Base-by-base conservation (phyloP, 2,329 filamentous ascomycete genomes). In the Myriosclerotinia duriaeana region DNA sequence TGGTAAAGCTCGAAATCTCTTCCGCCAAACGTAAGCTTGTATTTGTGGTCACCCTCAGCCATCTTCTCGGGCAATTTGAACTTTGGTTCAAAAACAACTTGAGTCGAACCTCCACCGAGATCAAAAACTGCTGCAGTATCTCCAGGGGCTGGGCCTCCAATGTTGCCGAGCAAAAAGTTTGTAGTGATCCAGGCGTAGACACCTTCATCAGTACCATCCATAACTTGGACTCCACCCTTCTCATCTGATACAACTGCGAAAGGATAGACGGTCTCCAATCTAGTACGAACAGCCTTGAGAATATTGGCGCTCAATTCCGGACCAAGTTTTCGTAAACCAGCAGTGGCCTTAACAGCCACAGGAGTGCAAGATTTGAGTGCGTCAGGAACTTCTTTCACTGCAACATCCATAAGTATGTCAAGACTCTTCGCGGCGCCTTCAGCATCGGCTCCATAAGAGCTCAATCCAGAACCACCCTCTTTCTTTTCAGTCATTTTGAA, bases 121-220 rank as follows among this genome's bases (percentile, higher is more conserved):
- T 99, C 95, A 75, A 99, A 97, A 67, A 97, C 88, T 61, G 95
- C 95, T 52, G 95, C 96, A 1, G 95, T 98, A 61, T 92, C 90
- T 70, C 87, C 92, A 78, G 93, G 87, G 77, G 97, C 94, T 2
- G 93, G 91, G 14, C 91, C 91, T 68, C 95, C 95, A 78, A 99
- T 98, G 82, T 98, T 98, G 75, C 94, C 94, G 34, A 99, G 87
- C 52, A 99, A 89, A 79, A 99, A 99, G 84, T 99, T 99, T 72
- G 93, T 95, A 8, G 95, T 99, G 78, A 99, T 96, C 95, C 95
- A 99, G 64, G 95, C 96, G 77, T 96, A 99, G 40, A 99, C 94
- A 77, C 95, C 95, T 81, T 99, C 95, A 76, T 97, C 91, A 61
- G 91, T 93, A 69, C 95, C 95, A 74, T 97, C 93, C 95, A 99